Base-by-base conservation (phyloP, 2,329 filamentous ascomycete species). In the Fonsecaea multimorphosa region DNA sequence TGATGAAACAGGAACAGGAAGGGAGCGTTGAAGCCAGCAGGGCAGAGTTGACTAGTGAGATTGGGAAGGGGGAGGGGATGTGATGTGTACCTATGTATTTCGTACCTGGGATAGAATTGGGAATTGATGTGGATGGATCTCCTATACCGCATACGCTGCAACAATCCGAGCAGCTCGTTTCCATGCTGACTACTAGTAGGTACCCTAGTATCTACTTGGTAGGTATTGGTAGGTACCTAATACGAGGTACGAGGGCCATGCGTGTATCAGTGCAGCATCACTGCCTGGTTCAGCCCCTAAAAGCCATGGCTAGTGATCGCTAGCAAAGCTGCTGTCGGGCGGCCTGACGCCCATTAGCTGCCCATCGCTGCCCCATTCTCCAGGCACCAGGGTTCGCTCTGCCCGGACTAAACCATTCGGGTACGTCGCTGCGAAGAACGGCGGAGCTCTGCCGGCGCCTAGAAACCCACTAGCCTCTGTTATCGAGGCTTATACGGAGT, bases 331-430 rank as follows among this genome's bases (percentile, higher is more conserved):
- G 44, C 12, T 49, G 44, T 24, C 22, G 19, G 44, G 44, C 11
- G 44, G 22, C 44, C 44, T 27, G 22, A 16, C 19, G 12, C 12
- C 29, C 2, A 51, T 14, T 5, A 14, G 12, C 36, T 40, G 12
- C 12, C 16, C 36, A 31, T 40, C 53, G 57, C 57, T 16, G 3
- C 8, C 19, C 11, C n/a, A 31, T 8, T 31, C 29, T 31, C 29
- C 29, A 31, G 29, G 3, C 29, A 31, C 29, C 8, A 31, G 29
- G 29, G n/a, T n/a, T n/a, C n/a, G n/a, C n/a, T n/a, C n/a, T n/a
- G n/a, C n/a, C 40, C 40, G 22, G 19, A 40, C 58, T 60, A 60
- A 60, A 27, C 58, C 22, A 12, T 40, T 53, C 12, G 22, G 46
- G 58, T 60, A 49, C 44, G 44, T 14, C 22, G 44, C 44, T 49